A percentile compares a stretch with the other conserved stretches of the same genome.
phyloP scores from a whole-genome alignment of 2,329 filamentous ascomycete species.

The Bipolaris sorokiniana region DNA sequence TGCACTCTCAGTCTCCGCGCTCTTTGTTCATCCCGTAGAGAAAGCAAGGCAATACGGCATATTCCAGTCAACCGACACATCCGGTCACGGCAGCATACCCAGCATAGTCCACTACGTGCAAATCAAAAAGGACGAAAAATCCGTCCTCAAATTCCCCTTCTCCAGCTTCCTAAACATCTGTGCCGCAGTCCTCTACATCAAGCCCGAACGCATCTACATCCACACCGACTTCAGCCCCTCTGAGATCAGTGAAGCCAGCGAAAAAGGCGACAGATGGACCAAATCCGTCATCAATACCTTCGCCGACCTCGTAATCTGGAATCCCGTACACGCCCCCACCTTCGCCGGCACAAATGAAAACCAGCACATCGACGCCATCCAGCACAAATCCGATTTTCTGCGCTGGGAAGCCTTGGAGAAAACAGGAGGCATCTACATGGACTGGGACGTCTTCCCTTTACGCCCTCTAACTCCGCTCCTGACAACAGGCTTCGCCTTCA shows the following conservation, averaged over 20 bases:
- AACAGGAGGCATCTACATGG: conserved; percentile 27
- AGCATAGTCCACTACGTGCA: background rate
- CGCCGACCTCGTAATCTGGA: conserved; percentile 18
- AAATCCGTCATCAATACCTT: conserved; percentile 24
- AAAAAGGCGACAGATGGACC: conserved; percentile 22
- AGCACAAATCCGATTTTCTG: conserved; percentile 32
- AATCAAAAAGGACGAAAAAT: background rate
- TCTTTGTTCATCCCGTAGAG: background rate
- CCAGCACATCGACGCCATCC: conserved; percentile 16
- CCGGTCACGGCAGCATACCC: background rate
- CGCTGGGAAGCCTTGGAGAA: conserved; percentile 23
- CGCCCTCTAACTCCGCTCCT: conserved; percentile 18
- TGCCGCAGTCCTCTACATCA: conserved; percentile 1
- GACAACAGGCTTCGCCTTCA: conserved; percentile 19
- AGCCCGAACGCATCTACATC: conserved; percentile 21
- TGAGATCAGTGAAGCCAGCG: conserved; percentile 11
- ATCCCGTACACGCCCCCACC: conserved; percentile 13
- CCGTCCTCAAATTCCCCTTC: background rate
- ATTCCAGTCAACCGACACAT: background rate
- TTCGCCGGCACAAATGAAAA: conserved; percentile 17
- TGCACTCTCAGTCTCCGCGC: background rate
- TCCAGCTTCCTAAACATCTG: background rate
- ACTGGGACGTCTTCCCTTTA: conserved; percentile 27
- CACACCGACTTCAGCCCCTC: conserved; percentile 28
- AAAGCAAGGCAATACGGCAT: background rate